Evolutionary conservation across 768 basidiomycete species (phyloP).

Genomic region (Mycena maculata): DNA sequence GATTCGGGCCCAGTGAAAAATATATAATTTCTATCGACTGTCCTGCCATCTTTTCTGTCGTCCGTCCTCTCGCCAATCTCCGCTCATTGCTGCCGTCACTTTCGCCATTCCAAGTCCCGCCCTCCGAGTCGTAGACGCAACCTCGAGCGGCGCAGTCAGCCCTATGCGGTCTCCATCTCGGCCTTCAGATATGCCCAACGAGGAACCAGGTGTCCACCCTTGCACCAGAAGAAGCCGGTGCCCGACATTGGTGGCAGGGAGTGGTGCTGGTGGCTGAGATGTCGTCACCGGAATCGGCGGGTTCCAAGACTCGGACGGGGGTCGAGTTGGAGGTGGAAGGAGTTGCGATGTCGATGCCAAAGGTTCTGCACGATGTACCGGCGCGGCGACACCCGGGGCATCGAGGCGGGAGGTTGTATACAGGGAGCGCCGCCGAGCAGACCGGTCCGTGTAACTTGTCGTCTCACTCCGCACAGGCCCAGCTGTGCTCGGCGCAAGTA

Average conservation of each 20-base stretch:
- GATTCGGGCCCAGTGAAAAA: slow-evolving; percentile 1
- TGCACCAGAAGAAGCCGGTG: slow-evolving; percentile 76
- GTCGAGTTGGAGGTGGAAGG: slow-evolving; percentile 7
- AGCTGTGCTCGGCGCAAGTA: slow-evolving; percentile 64
- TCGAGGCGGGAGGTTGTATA: slow-evolving; percentile 64
- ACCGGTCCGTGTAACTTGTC: slow-evolving; percentile 70
- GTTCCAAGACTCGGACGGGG: slow-evolving; percentile 33
- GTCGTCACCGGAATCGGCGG: slow-evolving; percentile 37
- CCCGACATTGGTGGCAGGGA: slow-evolving; percentile 72
- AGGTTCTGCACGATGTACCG: slow-evolving; percentile 24
- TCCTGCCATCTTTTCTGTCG: slow-evolving; percentile 55
- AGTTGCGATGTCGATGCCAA: slow-evolving; percentile 20
- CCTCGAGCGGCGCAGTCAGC: slow-evolving; percentile 68
- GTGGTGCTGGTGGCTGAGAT: slow-evolving; percentile 59
- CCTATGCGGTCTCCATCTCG: slow-evolving; percentile 51
- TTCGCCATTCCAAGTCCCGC: slow-evolving; percentile 66
- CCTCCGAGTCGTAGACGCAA: slow-evolving; percentile 55
- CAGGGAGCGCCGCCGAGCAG: slow-evolving; percentile 74
- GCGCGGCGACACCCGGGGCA: slow-evolving; percentile 61
- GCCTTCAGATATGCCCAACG: slow-evolving; percentile 54
- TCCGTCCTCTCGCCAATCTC: slow-evolving; percentile 54
- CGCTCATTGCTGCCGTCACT: slow-evolving; percentile 33
- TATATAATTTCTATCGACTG: slow-evolving; percentile 15
- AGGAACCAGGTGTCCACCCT: slow-evolving; percentile 80
- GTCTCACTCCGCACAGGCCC: slow-evolving; percentile 34